Evolutionary conservation across 2,329 filamentous ascomycete species (phyloP), one percentile per base, ranked within the genome.

Genomic region (Colletotrichum chlorophyti): DNA sequence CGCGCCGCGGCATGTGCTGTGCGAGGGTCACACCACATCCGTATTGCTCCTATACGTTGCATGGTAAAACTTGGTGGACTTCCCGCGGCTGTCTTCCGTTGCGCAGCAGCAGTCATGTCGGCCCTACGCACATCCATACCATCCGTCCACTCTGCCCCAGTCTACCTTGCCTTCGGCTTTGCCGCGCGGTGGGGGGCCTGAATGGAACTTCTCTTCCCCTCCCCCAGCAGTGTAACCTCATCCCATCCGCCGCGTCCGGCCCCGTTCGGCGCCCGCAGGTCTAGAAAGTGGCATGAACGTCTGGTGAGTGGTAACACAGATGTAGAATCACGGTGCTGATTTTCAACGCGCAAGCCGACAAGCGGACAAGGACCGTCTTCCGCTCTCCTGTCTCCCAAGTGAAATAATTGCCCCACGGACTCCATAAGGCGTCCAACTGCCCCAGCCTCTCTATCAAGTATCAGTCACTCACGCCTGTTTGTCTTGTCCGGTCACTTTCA

Each of bases 101-200:
- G n/a, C n/a, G n/a, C n/a, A n/a, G n/a, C n/a, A n/a, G n/a, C n/a
- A n/a, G n/a, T n/a, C n/a, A n/a, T n/a, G n/a, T n/a, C n/a, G n/a
- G n/a, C n/a, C n/a, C n/a, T n/a, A n/a, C n/a, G n/a, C 12, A 24
- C 9, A 12, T 45, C 11, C 10, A 24, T 45, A n/a, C 26, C 42
- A 45, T 45, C 37, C 42, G 12, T 29, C 23, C 32, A 26, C 29
- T 29, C 29, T 24, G 29, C 23, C 23, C 17, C 32, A 15, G 21
- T 17, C 29, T 63, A 66, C 40, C 60, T 67, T 50, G 15, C 41
- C 50, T 41, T 53, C 60, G 45, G 41, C 35, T 46, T 46, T 52
- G 60, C 76, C 66, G 64, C 73, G 66, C 76, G 60, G 69, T 73
- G 50, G 66, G 70, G 67, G 55, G 69, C 58, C 64, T n/a, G 74